Evolutionary conservation across 192 early-diverging fungal species (phyloP), one percentile per base, ranked within the genome.

Genomic region (Mortierella alpina): DNA sequence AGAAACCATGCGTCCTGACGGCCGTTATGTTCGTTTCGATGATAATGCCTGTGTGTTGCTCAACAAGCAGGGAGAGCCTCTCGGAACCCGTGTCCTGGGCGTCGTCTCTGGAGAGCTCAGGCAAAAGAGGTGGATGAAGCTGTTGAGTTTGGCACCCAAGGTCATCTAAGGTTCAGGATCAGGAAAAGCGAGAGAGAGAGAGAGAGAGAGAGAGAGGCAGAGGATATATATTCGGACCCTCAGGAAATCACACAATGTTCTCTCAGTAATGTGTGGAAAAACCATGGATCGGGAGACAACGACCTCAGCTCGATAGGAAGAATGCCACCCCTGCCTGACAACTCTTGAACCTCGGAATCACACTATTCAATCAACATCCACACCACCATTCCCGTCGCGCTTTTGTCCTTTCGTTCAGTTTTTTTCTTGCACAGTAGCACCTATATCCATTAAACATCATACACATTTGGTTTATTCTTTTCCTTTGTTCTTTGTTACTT

Each of bases 1-100:
- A 85, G 95, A 95, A 82, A 93, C 94, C 63, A 81, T 92, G 44
- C 90, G 97, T 49, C 92, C 93, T 17, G 97, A 99, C 69, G 97
- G 97, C 60, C 92, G 93, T 57, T 95, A 93, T 63, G 90, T 97
- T 57, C 90, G 92, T 44, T 99, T 99, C 73, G 97, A 99, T 71
- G 97, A 99, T 81, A 99, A 99, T 78, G 97, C 97, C 15, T 94
- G 93, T 68, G 93, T 99, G 68, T 89, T 99, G 72, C 88, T 99
- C 66, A 97, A 96, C 84, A 94, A 97, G 82, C 91, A 94, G 84
- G 92, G 92, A 50, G 96, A 97, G 79, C 97, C 97, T 53, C 85
- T 99, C 46, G 97, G 96, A 44, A 98, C 94, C 70, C 89, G 97
- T 73, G 92, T 99, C 31, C 80, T 98, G 48, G 97, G 97, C 42